Base-by-base conservation (phyloP, 2,329 filamentous ascomycete species). In the Lachnellula subtilissima region DNA sequence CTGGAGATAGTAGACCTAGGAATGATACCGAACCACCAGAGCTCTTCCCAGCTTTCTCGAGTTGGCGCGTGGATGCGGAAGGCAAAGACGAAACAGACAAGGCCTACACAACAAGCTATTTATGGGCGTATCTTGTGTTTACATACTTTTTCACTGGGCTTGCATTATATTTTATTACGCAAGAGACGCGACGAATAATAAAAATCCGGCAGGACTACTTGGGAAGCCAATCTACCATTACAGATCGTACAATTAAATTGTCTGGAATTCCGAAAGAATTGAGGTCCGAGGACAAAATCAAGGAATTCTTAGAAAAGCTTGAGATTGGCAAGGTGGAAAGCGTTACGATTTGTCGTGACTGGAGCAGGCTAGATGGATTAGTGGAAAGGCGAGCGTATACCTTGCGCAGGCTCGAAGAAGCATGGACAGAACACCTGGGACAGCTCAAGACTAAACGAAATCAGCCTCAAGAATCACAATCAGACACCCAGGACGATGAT, bases 111-210 rank as follows among this genome's bases (percentile, higher is more conserved):
- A 63, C 60, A 12, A 68, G 62, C 32, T 96, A 92, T 65, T 75
- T 97, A 1, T 97, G 93, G 91, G 89, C 93, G 67, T 97, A 97
- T 68, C 82, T 96, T 14, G 78, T 89, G n/a, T 99, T 99, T 66
- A 89, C 91, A 1, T 99, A 97, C 75, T 79, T 97, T 50, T 99
- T 97, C 71, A 93, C 88, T 5, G 83, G 78, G 1, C 74, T 97
- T 43, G 88, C 89, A 0, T 76, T 97, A 12, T 96, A 92, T 69
- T 82, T 93, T 64, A 85, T 97, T 65, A 84, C 93, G 56, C 81
- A 81, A 43, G 87, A 96, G 73, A 97, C 94, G 0, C 84, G 87
- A 63, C 87, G 85, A 57, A 87, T 99, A 52, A 95, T 97, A 61
- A 83, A 86, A 55, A 82, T 93, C 32, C 81, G 94, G 23, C 94